phyloP scores from a whole-genome alignment of 2,329 filamentous ascomycete species.

The Botrytis squamosa region DNA sequence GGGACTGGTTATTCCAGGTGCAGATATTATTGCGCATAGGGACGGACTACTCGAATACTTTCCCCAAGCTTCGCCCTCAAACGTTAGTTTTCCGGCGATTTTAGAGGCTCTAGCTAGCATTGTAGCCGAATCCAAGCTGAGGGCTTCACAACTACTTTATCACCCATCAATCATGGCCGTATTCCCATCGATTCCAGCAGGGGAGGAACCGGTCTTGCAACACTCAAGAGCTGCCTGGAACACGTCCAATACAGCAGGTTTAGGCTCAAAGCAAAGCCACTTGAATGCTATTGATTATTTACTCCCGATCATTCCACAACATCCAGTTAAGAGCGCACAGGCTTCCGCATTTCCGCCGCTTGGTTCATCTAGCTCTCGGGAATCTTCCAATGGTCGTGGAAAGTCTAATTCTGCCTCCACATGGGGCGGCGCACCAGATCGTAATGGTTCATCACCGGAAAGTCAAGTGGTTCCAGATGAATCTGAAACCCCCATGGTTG shows the following conservation, averaged over 20 bases:
- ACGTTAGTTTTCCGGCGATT: slow-evolving; percentile 63
- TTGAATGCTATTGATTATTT: slow-evolving; percentile 64
- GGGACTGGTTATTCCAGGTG: slow-evolving; percentile 66
- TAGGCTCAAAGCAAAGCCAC: slow-evolving; percentile 39
- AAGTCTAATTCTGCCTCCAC: slow-evolving; percentile 11
- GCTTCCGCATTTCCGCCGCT: slow-evolving; percentile 55
- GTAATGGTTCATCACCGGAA: slow-evolving; percentile 22
- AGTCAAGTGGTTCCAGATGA: slow-evolving; percentile 51
- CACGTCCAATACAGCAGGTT: slow-evolving; percentile 52
- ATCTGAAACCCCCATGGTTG: slow-evolving; percentile 67
- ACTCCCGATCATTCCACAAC: slow-evolving; percentile 54
- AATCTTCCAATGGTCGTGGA: slow-evolving; percentile 35
- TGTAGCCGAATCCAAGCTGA: slow-evolving; percentile 74
- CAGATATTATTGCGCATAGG: slow-evolving; percentile 53
- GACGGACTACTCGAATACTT: slow-evolving; percentile 57
- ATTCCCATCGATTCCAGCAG: slow-evolving; percentile 54
- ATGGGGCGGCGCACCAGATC: slow-evolving; percentile 6
- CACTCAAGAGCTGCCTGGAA: slow-evolving; percentile 52
- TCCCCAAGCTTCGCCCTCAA: slow-evolving; percentile 59
- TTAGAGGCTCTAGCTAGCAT: slow-evolving; percentile 76
- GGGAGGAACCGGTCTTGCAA: slow-evolving; percentile 51
- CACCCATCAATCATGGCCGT: slow-evolving; percentile 68
- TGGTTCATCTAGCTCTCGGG: slow-evolving; percentile 45
- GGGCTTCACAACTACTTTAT: slow-evolving; percentile 68
- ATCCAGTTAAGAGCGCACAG: slow-evolving; percentile 42